Evolutionary conservation across 1,139 yeast species (phyloP).

Genomic region (Sugiyamaella grinbergsii): DNA sequence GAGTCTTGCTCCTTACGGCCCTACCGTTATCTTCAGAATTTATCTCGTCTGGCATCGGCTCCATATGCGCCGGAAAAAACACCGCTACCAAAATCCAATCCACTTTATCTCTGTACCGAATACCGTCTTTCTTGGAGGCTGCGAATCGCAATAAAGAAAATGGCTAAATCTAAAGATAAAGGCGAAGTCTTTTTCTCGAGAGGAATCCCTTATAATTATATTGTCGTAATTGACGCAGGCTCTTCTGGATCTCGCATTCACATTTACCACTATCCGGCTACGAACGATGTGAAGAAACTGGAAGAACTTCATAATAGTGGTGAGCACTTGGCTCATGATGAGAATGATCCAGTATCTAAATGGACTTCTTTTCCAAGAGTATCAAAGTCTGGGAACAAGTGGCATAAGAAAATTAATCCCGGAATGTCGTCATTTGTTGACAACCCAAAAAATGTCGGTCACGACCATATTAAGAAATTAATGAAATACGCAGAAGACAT

Average conservation of each 20-base stretch:
- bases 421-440: slow-evolving; percentile 63
- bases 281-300: slow-evolving; percentile 33
- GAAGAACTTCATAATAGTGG: slow-evolving; percentile 25
- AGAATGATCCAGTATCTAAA: slow-evolving; percentile 11
- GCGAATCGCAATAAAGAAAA: too few relatives aligned
- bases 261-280: slow-evolving; percentile 68
- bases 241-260: slow-evolving; percentile 78
- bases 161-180: slow-evolving; percentile 18
- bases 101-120: too few relatives aligned
- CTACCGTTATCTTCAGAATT: too few relatives aligned
- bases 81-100: too few relatives aligned
- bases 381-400: slow-evolving; percentile 50
- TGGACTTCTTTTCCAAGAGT: slow-evolving; percentile 45
- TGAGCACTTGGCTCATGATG: slow-evolving; percentile 12
- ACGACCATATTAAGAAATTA: slow-evolving; percentile 57
- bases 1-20: neutral
- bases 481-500: slow-evolving; percentile 56
- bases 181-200: slow-evolving; percentile 26
- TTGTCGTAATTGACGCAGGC: slow-evolving; percentile 79
- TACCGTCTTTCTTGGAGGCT: too few relatives aligned
- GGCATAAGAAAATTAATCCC: slow-evolving; percentile 66
- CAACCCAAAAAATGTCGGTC: slow-evolving; percentile 56
- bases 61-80: too few relatives aligned
- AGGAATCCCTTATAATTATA: slow-evolving; percentile 35
- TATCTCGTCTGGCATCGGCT: too few relatives aligned